Evolutionary conservation across 176 grass and related monocot genomes (phyloP), one percentile per base, ranked within the genome.

Genomic region (Carex kokanica): DNA sequence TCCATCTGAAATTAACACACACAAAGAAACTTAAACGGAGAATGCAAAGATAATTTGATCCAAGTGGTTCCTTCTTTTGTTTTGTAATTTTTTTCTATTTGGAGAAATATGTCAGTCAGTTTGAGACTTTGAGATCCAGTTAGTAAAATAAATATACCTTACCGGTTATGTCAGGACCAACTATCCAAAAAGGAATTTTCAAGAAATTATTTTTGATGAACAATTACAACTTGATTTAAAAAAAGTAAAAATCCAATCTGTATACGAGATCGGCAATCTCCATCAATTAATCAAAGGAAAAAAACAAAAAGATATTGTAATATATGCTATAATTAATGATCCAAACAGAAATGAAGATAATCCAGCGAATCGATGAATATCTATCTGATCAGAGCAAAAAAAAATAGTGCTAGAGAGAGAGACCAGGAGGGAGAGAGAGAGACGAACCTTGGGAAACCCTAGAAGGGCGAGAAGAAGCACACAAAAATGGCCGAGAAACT

Each of bases 1-100:
- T 95, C 89, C 91, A 95, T 93, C 78, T 87, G 88, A 80, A 68
- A 65, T 23, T 34, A 73, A 32, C 84, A 51, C 74, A 85, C 63
- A 77, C 74, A 62, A 43, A 25, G 61, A 65, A 58, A 78, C 14
- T 23, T 24, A 80, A 70, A 70, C 66, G 15, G 66, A 38, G 0
- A 70, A 80, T 80, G 16, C 57, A 12, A 60, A 60, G 7, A 56
- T 16, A 6, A 8, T 27, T 55, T 78, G 15, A 55, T 24, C 24
- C 16, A 0, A 29, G 2, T 55, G n/a, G 9, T 43, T 55, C 41
- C 32, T 80, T 80, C 17, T 40, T 20, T 79, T 13, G 32, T 34
- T 57, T 79, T 4, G 11, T 60, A 36, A 59, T 61, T 60, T 38
- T 1, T 80, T 60, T 61, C 27, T n/a, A 12, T 80, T 80, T 52